phyloP scores from a whole-genome alignment of 2,329 filamentous ascomycete species.

The Neonectria neomacrospora region DNA sequence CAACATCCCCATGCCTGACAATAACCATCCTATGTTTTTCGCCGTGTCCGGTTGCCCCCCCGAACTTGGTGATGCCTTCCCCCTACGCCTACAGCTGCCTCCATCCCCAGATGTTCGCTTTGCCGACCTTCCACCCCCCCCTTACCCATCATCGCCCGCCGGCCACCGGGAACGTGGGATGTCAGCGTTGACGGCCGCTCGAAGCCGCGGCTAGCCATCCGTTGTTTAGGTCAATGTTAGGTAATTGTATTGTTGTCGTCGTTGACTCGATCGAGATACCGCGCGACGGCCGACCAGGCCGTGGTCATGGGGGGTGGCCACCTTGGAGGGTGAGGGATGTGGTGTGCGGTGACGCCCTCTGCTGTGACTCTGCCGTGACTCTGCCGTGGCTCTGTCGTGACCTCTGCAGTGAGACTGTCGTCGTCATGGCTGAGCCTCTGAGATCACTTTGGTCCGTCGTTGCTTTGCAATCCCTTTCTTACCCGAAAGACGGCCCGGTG shows the following conservation, averaged over 20 bases:
- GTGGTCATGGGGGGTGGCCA: slow-evolving; percentile 12
- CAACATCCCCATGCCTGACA: slow-evolving; percentile 33
- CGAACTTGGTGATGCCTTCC: not conserved
- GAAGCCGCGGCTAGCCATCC: slow-evolving; percentile 40
- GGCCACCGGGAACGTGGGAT: slow-evolving; percentile 39
- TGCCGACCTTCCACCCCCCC: not conserved
- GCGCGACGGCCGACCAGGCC: slow-evolving; percentile 13
- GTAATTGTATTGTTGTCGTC: slow-evolving; percentile 39
- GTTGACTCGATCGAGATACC: slow-evolving; percentile 2
- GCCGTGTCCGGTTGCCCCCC: slow-evolving; percentile 31
- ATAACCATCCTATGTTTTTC: slow-evolving; percentile 45
- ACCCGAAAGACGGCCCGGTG: not conserved
- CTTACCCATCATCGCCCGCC: slow-evolving; percentile 26
- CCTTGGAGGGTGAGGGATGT: not conserved
- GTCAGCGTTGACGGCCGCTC: slow-evolving; percentile 30
- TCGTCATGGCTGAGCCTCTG: not conserved
- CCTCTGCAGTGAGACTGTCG: not conserved
- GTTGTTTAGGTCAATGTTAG: slow-evolving; percentile 34
- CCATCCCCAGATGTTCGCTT: not conserved
- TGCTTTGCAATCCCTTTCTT: not conserved
- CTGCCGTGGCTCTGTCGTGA: not conserved
- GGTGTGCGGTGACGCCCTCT: not conserved
- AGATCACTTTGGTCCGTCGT: not conserved
- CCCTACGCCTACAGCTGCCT: not conserved
- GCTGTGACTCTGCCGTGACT: not conserved